phyloP scores from a whole-genome alignment of 108 stramenopile species.

The Pseudonitzschia pungens region DNA sequence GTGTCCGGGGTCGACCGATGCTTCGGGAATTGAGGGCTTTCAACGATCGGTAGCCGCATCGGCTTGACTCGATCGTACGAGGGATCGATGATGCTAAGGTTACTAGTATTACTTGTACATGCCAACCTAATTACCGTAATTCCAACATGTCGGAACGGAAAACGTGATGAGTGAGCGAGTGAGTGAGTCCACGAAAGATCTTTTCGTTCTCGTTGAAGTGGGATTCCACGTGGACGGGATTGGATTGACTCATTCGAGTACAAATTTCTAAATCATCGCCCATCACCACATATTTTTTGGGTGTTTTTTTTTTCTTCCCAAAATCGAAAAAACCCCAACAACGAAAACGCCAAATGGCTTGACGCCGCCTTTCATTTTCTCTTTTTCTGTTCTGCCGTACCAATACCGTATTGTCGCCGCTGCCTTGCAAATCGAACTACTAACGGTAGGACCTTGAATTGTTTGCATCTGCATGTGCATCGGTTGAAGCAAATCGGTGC shows the following conservation, averaged over 20 bases:
- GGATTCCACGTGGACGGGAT: conserved; percentile 6
- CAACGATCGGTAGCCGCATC: neutral
- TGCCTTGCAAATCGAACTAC: too few species aligned
- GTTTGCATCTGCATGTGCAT: too few species aligned
- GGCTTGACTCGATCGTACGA: neutral
- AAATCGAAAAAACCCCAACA: neutral
- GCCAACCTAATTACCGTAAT: too few species aligned
- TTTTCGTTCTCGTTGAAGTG: conserved; percentile 7
- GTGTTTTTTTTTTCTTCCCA: neutral
- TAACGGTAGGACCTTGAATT: too few species aligned
- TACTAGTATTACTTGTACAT: neutral
- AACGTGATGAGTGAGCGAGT: neutral
- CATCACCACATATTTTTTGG: neutral
- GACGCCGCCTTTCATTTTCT: too few species aligned
- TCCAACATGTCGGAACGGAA: too few species aligned
- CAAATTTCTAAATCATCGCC: neutral
- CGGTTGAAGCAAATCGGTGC: too few species aligned
- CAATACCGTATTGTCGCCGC: too few species aligned
- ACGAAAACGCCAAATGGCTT: neutral
- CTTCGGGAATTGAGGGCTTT: neutral
- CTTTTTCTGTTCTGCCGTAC: too few species aligned
- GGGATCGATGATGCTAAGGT: neutral
- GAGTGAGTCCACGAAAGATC: neutral
- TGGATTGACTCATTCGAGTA: neutral
- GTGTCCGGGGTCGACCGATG: neutral